These are phyloP conservation scores for Senna tora DNA, from an alignment of 306 rosid species.

Conservation along the genomic window DNA sequence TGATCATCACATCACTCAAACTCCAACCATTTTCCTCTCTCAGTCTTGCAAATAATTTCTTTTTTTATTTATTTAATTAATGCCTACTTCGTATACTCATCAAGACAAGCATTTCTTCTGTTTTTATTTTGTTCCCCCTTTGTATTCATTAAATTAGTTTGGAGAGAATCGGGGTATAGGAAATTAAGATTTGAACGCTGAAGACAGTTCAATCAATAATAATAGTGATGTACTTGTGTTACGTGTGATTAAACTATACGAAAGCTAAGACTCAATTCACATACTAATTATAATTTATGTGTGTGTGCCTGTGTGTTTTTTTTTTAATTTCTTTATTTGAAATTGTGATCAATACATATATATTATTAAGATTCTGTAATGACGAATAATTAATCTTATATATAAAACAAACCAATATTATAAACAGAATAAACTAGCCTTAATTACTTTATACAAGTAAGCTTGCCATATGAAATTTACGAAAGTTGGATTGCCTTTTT, in stretches of 20 bases:
- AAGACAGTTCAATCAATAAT: conserved; percentile 28
- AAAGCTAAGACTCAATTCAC: not conserved
- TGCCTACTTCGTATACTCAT: no score
- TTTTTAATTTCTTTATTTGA: not conserved
- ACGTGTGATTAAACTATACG: not conserved
- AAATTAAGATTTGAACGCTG: conserved; percentile 24
- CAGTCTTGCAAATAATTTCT: conserved; percentile 79
- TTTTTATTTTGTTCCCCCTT: not conserved
- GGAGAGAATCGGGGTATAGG: not conserved
- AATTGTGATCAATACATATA: not conserved
- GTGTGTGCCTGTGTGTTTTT: no score
- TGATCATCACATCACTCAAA: conserved; percentile 52
- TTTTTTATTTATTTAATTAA: no score
- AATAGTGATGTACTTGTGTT: conserved; percentile 12
- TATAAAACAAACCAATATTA: no score
- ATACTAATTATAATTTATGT: not conserved
- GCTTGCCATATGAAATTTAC: no score
- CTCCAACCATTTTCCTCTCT: conserved; percentile 63
- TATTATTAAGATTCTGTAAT: not conserved
- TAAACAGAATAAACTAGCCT: not conserved
- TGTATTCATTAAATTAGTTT: not conserved
- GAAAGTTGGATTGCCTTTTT: no score
- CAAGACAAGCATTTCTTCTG: conserved; percentile 1
- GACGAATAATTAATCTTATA: no score
- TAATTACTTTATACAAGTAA: no score